Evolutionary conservation across 352 stramenopile species (phyloP).

Genomic region (Phytopythium litorale): DNA sequence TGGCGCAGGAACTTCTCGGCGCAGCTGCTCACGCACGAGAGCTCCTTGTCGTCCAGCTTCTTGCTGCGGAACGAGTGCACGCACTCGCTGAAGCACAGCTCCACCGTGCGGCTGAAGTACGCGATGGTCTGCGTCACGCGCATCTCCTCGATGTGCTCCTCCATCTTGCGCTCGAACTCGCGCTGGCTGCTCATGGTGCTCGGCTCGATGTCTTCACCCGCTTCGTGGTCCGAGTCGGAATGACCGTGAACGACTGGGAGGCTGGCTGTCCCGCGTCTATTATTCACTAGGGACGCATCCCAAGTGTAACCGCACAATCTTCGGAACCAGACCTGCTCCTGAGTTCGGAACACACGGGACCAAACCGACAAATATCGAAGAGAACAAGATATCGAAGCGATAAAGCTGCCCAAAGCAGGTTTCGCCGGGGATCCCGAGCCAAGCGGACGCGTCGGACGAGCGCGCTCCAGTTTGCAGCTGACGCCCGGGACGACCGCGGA

Average conservation of each 20-base stretch:
- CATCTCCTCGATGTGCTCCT: constrained; percentile 90
- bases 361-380: not conserved
- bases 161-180: constrained; percentile 88
- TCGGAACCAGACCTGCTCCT: not conserved
- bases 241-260: not conserved
- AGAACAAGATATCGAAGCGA: constrained; percentile 16
- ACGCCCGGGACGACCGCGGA: not conserved
- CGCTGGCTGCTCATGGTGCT: constrained; percentile 65
- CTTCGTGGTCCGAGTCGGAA: not conserved
- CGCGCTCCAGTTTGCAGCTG: not conserved
- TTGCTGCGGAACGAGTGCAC: constrained; percentile 91
- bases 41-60: constrained; percentile 89
- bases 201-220: not conserved
- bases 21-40: constrained; percentile 86
- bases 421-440: not conserved
- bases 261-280: not conserved
- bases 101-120: constrained; percentile 89
- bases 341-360: constrained; percentile 7
- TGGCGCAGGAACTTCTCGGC: constrained; percentile 90
- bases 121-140: constrained; percentile 86
- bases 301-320: not conserved
- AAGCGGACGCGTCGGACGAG: not conserved
- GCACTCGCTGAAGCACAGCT: constrained; percentile 88
- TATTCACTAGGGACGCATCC: not conserved
- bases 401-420: not conserved